phyloP scores from a whole-genome alignment of 2,329 filamentous ascomycete species.

The Penicillium sp. region DNA sequence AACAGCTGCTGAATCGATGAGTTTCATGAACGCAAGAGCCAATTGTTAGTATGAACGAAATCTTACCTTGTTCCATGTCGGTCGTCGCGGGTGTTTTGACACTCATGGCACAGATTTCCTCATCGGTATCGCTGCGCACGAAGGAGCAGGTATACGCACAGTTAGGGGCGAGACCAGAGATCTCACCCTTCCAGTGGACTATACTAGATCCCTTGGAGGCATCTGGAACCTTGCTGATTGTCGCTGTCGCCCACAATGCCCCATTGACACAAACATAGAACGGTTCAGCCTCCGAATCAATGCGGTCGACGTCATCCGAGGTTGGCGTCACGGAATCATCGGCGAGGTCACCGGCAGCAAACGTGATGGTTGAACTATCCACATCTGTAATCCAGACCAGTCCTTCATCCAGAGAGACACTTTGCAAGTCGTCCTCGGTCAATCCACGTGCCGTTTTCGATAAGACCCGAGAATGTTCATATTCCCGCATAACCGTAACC shows the following conservation, averaged over 20 bases:
- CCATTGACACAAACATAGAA: slow-evolving; percentile 71
- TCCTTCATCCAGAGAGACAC: slow-evolving; percentile 49
- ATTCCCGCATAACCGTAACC: slow-evolving; percentile 92
- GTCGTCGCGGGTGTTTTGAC: slow-evolving; percentile 67
- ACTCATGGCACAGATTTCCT: slow-evolving; percentile 65
- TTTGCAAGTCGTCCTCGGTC: slow-evolving; percentile 51
- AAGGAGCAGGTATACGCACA: slow-evolving; percentile 70
- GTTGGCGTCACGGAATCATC: slow-evolving; percentile 43
- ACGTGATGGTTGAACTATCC: slow-evolving; percentile 54
- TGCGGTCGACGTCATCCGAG: slow-evolving; percentile 37
- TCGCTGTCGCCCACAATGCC: slow-evolving; percentile 68
- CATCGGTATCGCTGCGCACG: slow-evolving; percentile 61
- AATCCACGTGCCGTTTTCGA: slow-evolving; percentile 47
- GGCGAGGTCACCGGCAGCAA: slow-evolving; percentile 52
- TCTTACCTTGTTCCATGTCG: slow-evolving; percentile 63
- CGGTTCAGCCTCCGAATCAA: slow-evolving; percentile 56
- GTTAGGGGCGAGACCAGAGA: slow-evolving; percentile 68
- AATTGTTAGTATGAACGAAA: background rate
- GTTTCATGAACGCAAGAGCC: slow-evolving; percentile 1
- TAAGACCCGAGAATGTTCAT: slow-evolving; percentile 71
- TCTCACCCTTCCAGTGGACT: slow-evolving; percentile 64
- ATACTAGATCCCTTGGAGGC: slow-evolving; percentile 52
- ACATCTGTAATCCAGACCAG: slow-evolving; percentile 56
- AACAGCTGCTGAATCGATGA: slow-evolving; percentile 33
- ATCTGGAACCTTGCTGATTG: slow-evolving; percentile 56